Evolutionary conservation across 129 eudicot genomes (phyloP), one percentile per base, ranked within the genome.

Genomic region (Artemisia argyi): DNA sequence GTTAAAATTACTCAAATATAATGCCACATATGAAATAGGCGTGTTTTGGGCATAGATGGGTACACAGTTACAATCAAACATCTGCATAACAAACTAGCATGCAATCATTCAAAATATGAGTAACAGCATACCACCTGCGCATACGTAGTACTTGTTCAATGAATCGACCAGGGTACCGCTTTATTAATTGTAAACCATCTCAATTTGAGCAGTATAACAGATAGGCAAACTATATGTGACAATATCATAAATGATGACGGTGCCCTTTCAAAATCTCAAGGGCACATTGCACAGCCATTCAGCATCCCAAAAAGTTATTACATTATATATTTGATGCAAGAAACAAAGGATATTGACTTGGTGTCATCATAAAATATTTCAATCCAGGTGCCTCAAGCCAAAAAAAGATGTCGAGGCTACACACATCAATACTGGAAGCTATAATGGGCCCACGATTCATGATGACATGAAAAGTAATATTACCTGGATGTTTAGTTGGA

Each of bases 391-490:
- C 44, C 9, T 39, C 10, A 39, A 39, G 44, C 44, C 44, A 39
- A 5, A 39, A 35, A 9, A 22, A 58, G 32, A 20, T 22, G 39
- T 58, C 39, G 44, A 67, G 59, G 73, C 62, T 68, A 69, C 11
- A 14, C 65, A 70, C 53, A 65, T 19, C 58, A 53, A 20, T 7
- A 56, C 35, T 35, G 18, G 22, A 20, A 20, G 22, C 46, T 42
- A 42, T 71, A 19, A 60, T 12, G 56, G 66, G 24, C 66, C 75
- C 46, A 39, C 54, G 42, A 42, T 71, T 57, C 24, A 18, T 57
- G 66, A 71, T 71, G 75, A 72, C 68, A 12, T 72, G 76, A 58
- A 47, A 72, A 72, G 60, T 44, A 18, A 39, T 26, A 72, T 58
- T 28, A 26, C 68, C 44, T 39, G 44, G 32, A 56, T 46, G 30